Conservation (phyloP, 176 grass and related monocot species). For the Musa schizocarpa region DNA sequence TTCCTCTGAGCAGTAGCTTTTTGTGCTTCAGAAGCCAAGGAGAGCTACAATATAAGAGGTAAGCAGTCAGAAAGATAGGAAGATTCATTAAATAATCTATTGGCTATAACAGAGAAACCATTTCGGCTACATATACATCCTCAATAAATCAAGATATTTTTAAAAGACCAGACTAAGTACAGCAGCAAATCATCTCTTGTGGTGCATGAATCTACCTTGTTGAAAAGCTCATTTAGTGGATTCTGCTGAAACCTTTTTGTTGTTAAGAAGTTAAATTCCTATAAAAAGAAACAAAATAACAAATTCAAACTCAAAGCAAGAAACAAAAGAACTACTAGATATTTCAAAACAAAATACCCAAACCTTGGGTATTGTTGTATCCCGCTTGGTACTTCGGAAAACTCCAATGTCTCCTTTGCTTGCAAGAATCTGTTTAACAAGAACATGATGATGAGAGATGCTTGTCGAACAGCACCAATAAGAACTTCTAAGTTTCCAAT, state of each 20-base stretch:
- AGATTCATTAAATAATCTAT: not conserved
- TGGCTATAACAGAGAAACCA: not conserved
- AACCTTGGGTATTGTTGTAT: slow-evolving; percentile 64
- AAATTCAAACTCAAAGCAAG: not conserved
- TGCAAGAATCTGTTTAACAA: slow-evolving; percentile 38
- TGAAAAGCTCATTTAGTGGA: slow-evolving; percentile 7
- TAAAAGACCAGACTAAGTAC: not conserved
- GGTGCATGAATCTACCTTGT: not conserved
- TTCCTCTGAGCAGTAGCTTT: not conserved
- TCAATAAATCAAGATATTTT: not conserved
- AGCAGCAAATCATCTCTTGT: not conserved
- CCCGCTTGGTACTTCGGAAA: slow-evolving; percentile 44
- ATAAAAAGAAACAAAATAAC: not conserved
- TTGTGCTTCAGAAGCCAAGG: not conserved
- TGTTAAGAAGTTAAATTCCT: slow-evolving; percentile 11
- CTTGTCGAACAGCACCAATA: too few relatives aligned
- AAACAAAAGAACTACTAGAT: not conserved
- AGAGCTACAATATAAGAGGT: not conserved
- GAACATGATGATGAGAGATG: not conserved
- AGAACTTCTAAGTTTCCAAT: not conserved
- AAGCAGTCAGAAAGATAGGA: not conserved
- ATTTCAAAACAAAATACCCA: not conserved
- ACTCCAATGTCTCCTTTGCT: slow-evolving; percentile 41
- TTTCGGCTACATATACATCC: not conserved
- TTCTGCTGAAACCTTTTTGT: slow-evolving; percentile 1